These are phyloP conservation scores for Blastobotrys arbuscula DNA, from an alignment of 1,139 yeast species.

Conservation along the genomic window DNA sequence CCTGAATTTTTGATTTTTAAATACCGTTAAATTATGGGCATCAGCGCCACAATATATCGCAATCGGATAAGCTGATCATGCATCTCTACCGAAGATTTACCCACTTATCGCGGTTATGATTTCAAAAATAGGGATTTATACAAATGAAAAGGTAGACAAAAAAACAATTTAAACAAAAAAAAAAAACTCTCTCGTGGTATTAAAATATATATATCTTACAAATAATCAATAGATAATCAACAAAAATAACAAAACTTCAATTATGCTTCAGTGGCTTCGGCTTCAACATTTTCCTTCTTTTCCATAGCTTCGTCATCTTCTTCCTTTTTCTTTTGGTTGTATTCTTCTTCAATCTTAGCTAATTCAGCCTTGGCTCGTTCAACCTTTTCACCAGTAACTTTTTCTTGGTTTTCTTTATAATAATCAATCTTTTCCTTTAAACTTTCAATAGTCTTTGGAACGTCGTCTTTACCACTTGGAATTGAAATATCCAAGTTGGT, in stretches of 20 bases:
- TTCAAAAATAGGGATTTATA: not conserved
- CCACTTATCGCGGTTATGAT: too few relatives aligned
- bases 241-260: not conserved
- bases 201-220: not conserved
- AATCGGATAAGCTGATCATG: too few relatives aligned
- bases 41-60: too few relatives aligned
- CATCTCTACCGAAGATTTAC: too few relatives aligned
- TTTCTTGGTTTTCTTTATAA: constrained; percentile 70
- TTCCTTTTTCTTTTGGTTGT: constrained; percentile 35
- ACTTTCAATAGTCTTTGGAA: constrained; percentile 57
- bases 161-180: not conserved
- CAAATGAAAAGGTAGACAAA: not conserved
- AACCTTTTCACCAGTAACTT: constrained; percentile 70
- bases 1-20: too few relatives aligned
- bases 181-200: not conserved
- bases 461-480: constrained; percentile 75
- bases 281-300: constrained; percentile 11
- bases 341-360: constrained; percentile 45
- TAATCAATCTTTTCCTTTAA: constrained; percentile 71
- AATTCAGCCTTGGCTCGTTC: constrained; percentile 72
- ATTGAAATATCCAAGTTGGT: constrained; percentile 72
- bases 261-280: constrained; percentile 13
- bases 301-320: constrained; percentile 38
- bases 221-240: not conserved
- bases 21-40: too few relatives aligned